Conservation (phyloP, 768 basidiomycete genomes). For the Hypholoma sublateritium region DNA sequence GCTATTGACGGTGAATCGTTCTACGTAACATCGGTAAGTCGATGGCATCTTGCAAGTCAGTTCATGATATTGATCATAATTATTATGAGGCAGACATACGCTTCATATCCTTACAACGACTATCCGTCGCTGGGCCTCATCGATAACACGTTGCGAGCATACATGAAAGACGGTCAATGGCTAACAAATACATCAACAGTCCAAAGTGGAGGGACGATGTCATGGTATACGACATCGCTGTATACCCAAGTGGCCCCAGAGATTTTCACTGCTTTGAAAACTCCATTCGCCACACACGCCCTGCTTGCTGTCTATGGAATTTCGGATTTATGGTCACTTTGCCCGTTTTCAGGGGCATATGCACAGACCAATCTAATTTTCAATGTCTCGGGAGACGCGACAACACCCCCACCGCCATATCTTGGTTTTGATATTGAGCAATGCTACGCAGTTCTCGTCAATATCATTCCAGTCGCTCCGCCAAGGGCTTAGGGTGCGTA, state of each 20-base stretch:
- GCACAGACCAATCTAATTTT: conserved; percentile 37
- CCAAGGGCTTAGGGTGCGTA: too few species aligned
- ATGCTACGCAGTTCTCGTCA: conserved; percentile 33
- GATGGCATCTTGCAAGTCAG: background rate
- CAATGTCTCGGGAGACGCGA: conserved; percentile 25
- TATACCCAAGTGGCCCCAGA: conserved; percentile 26
- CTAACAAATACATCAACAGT: conserved; percentile 37
- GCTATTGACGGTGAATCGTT: conserved; percentile 36
- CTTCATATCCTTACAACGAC: conserved; percentile 50
- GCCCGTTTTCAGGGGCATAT: conserved; percentile 26
- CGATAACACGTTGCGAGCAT: conserved; percentile 38
- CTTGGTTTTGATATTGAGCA: conserved; percentile 21
- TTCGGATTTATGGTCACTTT: conserved; percentile 38
- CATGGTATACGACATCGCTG: conserved; percentile 36
- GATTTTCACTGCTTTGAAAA: conserved; percentile 31
- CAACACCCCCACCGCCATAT: background rate
- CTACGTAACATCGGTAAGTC: conserved; percentile 43
- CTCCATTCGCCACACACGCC: conserved; percentile 17
- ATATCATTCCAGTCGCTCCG: conserved; percentile 16
- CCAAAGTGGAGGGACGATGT: conserved; percentile 29
- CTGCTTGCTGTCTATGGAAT: conserved; percentile 32
- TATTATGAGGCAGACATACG: conserved; percentile 36
- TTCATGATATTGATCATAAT: background rate
- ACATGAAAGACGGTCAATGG: conserved; percentile 31
- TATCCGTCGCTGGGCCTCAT: conserved; percentile 41